These are phyloP conservation scores for Saksenaea oblongispora DNA, from an alignment of 371 early-diverging fungal genomes.

Conservation along the genomic window DNA sequence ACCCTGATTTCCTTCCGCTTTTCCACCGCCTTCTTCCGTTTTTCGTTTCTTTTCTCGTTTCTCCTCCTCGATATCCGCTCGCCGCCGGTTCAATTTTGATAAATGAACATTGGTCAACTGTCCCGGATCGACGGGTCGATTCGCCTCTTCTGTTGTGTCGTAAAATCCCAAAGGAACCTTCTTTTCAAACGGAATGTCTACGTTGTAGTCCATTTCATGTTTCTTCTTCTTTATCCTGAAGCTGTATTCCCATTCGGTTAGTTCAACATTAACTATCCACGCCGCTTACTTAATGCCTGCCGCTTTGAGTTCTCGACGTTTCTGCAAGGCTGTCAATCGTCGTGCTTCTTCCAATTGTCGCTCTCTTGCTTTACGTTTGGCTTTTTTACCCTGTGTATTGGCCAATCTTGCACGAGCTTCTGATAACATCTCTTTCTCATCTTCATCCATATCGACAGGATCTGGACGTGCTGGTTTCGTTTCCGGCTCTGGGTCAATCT, in stretches of 20 bases:
- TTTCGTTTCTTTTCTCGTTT: conserved; percentile 80
- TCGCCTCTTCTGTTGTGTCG: conserved; percentile 86
- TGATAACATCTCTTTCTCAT: conserved; percentile 98
- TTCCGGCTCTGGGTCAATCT: conserved; percentile 97
- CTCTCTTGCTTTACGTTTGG: conserved; percentile 98
- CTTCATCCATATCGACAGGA: conserved; percentile 99
- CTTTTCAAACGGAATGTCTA: conserved; percentile 94
- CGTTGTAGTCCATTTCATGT: conserved; percentile 91
- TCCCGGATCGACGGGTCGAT: conserved; percentile 56
- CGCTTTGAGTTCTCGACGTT: conserved; percentile 94
- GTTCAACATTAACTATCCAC: not conserved
- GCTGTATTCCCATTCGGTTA: conserved; percentile 12
- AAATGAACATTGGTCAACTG: conserved; percentile 67
- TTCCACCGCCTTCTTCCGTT: conserved; percentile 54
- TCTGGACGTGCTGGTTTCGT: conserved; percentile 96
- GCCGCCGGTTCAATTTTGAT: conserved; percentile 80
- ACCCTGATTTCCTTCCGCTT: conserved; percentile 49
- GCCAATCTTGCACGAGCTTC: conserved; percentile 98
- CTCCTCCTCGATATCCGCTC: conserved; percentile 61
- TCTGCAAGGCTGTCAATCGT: conserved; percentile 88
- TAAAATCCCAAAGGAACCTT: conserved; percentile 89
- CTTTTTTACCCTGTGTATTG: conserved; percentile 98
- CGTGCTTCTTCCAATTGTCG: conserved; percentile 95
- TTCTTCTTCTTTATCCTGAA: conserved; percentile 63
- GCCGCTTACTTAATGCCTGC: conserved; percentile 86